phyloP scores from a whole-genome alignment of 164 flowering plant species.

The Piper betle region DNA sequence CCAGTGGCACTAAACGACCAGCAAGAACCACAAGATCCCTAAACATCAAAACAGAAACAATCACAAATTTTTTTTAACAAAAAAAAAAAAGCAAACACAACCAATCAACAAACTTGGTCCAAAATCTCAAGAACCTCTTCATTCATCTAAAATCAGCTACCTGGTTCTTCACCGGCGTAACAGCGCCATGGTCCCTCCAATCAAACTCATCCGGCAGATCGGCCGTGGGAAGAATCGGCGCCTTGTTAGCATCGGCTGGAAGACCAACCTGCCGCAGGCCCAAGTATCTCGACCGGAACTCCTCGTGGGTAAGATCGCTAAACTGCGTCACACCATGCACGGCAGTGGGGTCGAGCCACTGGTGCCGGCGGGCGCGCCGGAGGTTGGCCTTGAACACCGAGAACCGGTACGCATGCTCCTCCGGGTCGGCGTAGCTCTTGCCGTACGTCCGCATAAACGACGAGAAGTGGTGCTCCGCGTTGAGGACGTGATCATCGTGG shows the following conservation, averaged over 20 bases:
- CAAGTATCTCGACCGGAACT: not conserved
- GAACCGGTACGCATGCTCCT: conserved; percentile 73
- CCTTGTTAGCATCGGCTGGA: conserved; percentile 53
- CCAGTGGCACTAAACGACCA: conserved; percentile 93
- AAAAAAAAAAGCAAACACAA: not conserved
- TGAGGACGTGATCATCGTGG: too few relatives aligned
- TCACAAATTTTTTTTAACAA: not conserved
- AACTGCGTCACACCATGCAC: too few relatives aligned
- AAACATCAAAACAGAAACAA: not conserved
- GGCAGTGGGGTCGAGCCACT: too few relatives aligned
- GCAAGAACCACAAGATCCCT: conserved; percentile 96
- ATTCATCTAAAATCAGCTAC: conserved; percentile 13
- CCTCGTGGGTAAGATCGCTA: too few relatives aligned
- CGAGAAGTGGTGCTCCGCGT: too few relatives aligned
- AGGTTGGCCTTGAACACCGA: conserved; percentile 65
- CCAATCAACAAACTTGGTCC: not conserved
- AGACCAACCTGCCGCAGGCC: conserved; percentile 10
- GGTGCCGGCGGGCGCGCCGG: conserved; percentile 51
- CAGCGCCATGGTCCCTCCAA: conserved; percentile 93
- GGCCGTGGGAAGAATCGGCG: conserved; percentile 75
- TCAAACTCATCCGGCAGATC: conserved; percentile 73
- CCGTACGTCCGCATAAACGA: not conserved
- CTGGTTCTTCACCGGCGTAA: conserved; percentile 79
- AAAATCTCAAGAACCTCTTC: not conserved
- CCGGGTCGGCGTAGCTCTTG: conserved; percentile 41